Base-by-base conservation (phyloP, 352 stramenopile species). In the Lagenidium sp. region DNA sequence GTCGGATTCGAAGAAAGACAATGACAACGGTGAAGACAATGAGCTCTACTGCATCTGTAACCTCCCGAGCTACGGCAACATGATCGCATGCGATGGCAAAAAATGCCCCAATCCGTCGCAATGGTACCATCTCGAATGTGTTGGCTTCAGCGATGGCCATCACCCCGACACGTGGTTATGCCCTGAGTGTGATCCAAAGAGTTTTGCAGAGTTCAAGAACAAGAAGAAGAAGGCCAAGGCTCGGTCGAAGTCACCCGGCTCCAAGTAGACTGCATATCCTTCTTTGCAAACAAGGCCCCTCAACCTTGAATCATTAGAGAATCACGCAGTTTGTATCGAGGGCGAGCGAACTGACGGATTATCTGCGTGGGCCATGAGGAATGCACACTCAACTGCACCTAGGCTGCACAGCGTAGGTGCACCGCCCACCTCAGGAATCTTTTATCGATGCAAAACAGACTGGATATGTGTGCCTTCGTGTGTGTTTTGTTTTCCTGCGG, bases 1-100 rank as follows among this genome's bases (percentile, higher is more conserved):
- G 40, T 50, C 47, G 16, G 49, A 26, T 29, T 49, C 53, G 37
- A 72, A 62, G 47, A 85, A 85, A 53, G 78, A 82, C 47, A 57
- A 77, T 20, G 70, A 82, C 47, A 63, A 62, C 29, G 63, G 70
- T 50, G 77, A 93, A 43, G 77, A 90, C 66, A 90, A 93, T 47
- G 77, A 90, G 51, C 75, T 93, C 20, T 93, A 93, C 54, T 93
- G 81, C 50, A 81, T 93, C 50, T 93, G 81, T 57, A 85, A 89
- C 57, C 55, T 84, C 26, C 78, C 76, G 10, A 89, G 78, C 57
- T 93, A 89, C 58, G 81, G 81, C 49, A 87, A 88, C 55, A 93
- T 93, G 81, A 93, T 93, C 45, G 81, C 81, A 18, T 93, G 81
- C 50, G 81, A 93, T 54, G 76, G 76, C 58, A 88, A 93, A 45